phyloP scores from a whole-genome alignment of 169 alveolate species.

The Eimeria falciformis region DNA sequence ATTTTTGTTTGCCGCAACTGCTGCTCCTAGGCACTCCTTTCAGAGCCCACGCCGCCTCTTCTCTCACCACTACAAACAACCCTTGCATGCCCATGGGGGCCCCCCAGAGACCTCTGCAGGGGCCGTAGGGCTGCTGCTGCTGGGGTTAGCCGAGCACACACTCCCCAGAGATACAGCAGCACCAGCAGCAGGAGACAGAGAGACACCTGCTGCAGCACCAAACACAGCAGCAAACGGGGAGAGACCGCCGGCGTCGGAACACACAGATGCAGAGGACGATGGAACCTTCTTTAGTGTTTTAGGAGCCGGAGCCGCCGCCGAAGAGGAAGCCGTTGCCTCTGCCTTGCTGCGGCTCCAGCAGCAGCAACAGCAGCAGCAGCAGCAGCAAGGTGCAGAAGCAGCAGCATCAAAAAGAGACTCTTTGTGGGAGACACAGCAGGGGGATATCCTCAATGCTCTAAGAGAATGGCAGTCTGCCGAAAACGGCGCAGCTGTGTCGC shows the following conservation, averaged over 20 bases:
- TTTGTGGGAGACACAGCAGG: neutral
- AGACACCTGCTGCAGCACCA: conserved; percentile 4
- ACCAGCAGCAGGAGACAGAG: neutral
- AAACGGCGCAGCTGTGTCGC: neutral
- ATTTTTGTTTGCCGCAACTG: neutral
- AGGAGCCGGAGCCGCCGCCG: neutral
- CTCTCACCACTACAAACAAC: neutral
- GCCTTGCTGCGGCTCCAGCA: conserved; percentile 17
- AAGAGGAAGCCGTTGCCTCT: neutral
- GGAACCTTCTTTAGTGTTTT: neutral
- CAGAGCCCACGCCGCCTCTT: neutral
- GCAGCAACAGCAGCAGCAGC: neutral
- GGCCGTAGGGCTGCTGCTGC: neutral
- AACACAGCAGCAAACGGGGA: neutral
- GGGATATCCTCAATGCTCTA: neutral
- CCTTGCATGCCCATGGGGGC: neutral
- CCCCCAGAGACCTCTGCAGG: neutral
- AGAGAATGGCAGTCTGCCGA: conserved; percentile 33
- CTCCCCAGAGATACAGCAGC: neutral
- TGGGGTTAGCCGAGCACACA: neutral
- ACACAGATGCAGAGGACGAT: neutral
- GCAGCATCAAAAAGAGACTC: neutral
- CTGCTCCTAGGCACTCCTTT: neutral
- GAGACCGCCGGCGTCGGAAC: neutral
- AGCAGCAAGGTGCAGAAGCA: neutral